Evolutionary conservation across 2,329 filamentous ascomycete species (phyloP).

Genomic region (Curvularia verruculosa): DNA sequence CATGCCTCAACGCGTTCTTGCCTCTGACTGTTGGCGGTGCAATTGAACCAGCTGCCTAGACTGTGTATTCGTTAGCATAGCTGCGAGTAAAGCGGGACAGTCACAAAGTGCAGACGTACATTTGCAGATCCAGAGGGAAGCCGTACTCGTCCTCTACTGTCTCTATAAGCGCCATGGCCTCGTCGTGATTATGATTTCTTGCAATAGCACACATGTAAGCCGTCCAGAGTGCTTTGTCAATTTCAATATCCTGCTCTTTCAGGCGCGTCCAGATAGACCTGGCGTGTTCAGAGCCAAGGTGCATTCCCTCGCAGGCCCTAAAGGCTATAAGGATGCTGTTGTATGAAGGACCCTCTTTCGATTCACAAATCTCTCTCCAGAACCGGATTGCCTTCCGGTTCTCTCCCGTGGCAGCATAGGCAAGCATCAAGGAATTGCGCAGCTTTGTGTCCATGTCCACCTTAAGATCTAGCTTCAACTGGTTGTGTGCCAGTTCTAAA

Average conservation of each 20-base stretch:
- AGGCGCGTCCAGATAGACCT: slow-evolving; percentile 73
- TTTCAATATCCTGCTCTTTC: slow-evolving; percentile 75
- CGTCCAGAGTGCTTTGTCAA: slow-evolving; percentile 74
- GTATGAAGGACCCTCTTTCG: slow-evolving; percentile 84
- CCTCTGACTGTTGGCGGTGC: slow-evolving; percentile 66
- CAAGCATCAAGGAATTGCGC: slow-evolving; percentile 85
- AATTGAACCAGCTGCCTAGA: slow-evolving; percentile 77
- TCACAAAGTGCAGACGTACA: slow-evolving; percentile 65
- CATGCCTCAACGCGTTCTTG: slow-evolving; percentile 76
- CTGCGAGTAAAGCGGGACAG: background rate
- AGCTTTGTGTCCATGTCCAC: slow-evolving; percentile 77
- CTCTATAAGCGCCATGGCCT: slow-evolving; percentile 69
- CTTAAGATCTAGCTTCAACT: slow-evolving; percentile 89
- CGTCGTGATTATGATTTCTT: slow-evolving; percentile 71
- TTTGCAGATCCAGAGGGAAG: slow-evolving; percentile 68
- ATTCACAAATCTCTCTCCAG: slow-evolving; percentile 83
- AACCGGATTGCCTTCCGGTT: slow-evolving; percentile 73
- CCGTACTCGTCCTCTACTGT: slow-evolving; percentile 71
- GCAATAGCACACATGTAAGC: slow-evolving; percentile 80
- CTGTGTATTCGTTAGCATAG: slow-evolving; percentile 52
- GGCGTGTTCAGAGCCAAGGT: slow-evolving; percentile 54
- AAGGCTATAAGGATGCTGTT: slow-evolving; percentile 82
- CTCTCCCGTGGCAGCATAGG: slow-evolving; percentile 73
- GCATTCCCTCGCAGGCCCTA: slow-evolving; percentile 71
- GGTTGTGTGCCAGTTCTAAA: slow-evolving; percentile 82